phyloP scores from a whole-genome alignment of 306 rosid species.

The Dalbergia cochinchinensis region DNA sequence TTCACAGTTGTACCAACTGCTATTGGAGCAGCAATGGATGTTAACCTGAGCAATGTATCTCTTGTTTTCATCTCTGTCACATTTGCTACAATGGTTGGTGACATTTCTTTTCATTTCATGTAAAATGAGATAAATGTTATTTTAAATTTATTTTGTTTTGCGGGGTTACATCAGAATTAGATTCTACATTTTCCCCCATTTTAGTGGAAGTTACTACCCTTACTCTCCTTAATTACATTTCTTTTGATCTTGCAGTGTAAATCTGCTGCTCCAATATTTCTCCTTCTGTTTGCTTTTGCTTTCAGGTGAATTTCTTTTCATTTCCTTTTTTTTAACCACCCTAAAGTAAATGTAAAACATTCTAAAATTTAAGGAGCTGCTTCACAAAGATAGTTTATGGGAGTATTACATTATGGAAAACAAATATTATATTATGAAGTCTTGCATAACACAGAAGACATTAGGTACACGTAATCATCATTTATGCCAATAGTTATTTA shows the following conservation, averaged over 20 bases:
- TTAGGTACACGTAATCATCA: too few relatives aligned
- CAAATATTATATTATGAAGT: not conserved
- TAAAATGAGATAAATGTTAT: conserved; percentile 19
- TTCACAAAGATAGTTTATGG: conserved; percentile 18
- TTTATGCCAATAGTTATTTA: too few relatives aligned
- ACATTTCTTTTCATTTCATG: conserved; percentile 39
- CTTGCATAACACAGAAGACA: too few relatives aligned
- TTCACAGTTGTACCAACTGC: conserved; percentile 99
- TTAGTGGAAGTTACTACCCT: conserved; percentile 35
- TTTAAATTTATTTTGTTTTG: conserved; percentile 31
- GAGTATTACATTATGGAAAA: conserved; percentile 15
- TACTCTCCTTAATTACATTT: conserved; percentile 28
- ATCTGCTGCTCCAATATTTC: conserved; percentile 99
- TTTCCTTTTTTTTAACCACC: conserved; percentile 35
- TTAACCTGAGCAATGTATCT: conserved; percentile 95
- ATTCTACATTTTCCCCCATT: not conserved
- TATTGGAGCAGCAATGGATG: conserved; percentile 95
- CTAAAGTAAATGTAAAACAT: conserved; percentile 28
- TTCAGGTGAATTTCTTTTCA: conserved; percentile 71
- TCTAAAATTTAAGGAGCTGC: conserved; percentile 27
- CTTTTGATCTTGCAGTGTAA: conserved; percentile 81
- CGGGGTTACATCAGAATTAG: conserved; percentile 1
- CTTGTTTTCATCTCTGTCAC: conserved; percentile 97
- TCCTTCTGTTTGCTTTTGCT: conserved; percentile 95
- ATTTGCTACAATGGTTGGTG: conserved; percentile 98